Evolutionary conservation across 768 basidiomycete species (phyloP), one percentile per base, ranked within the genome.

Genomic region (Dendrothele bispora): DNA sequence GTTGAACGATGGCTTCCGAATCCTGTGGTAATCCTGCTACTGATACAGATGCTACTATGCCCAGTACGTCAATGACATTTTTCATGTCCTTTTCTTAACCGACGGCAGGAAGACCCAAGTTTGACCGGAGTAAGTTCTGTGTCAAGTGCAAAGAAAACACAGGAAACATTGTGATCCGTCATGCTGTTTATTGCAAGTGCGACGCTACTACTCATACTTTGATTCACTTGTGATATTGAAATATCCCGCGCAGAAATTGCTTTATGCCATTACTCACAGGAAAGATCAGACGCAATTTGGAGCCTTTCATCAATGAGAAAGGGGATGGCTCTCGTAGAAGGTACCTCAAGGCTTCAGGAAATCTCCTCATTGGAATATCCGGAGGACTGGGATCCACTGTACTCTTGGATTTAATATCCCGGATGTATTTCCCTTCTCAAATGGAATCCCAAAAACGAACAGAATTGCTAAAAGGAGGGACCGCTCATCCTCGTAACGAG

Each of bases 111-210:
- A 80, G 83, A 21, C 66, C 70, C 43, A 88, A 80, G 57, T 87
- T 80, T 56, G 86, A 86, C 60, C 83, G 79, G 63, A 75, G 81
- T 2, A 84, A 72, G 50, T 60, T 64, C 11, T 92, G 89, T 55
- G 74, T 88, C n/a, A 86, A 83, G 57, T 92, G 90, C 65, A 91
- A 88, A 61, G 68, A 64, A 25, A 76, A 74, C 21, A 53, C 46
- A 6, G 90, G 87, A 20, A 86, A 82, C 43, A 68, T 91, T 24
- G 82, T 90, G 39, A 80, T 91, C 46, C 76, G 88, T 34, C 87
- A 91, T 61, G 82, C 86, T 12, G 85, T 88, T 17, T 92, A 91
- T 59, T 92, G 90, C 87, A 88, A 82, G 89, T 89, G 57, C 56
- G 75, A 53, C 49, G 30, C 28, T 39, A 38, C 24, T 46, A 27